Evolutionary conservation across 2,329 filamentous ascomycete species (phyloP).

Genomic region (Trichoderma aggressivum): DNA sequence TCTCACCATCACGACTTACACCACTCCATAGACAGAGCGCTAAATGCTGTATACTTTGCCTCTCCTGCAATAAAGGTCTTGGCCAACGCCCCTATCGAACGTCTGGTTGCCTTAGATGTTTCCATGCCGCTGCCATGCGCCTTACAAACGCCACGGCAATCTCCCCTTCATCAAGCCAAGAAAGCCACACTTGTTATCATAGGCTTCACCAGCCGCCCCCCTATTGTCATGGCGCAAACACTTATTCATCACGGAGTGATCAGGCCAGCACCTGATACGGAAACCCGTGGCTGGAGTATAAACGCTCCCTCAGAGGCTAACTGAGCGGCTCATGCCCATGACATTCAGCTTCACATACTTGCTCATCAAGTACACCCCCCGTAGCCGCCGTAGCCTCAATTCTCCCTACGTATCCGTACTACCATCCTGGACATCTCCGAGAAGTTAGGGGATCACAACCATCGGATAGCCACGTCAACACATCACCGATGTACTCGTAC

Average conservation of each 20-base stretch:
- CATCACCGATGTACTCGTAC: background rate
- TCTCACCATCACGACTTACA: background rate
- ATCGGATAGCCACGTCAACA: background rate
- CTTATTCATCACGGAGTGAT: background rate
- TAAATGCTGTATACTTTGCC: background rate
- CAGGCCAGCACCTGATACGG: background rate
- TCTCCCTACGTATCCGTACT: background rate
- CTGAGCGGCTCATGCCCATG: background rate
- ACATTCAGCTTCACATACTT: background rate
- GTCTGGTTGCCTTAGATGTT: background rate
- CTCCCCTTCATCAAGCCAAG: background rate
- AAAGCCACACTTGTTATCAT: conserved; percentile 1
- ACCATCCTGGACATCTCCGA: background rate
- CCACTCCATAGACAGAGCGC: background rate
- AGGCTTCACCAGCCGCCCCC: conserved; percentile 1
- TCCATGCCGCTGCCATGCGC: conserved; percentile 11
- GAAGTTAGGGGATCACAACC: background rate
- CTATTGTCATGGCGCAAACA: background rate
- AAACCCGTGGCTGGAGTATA: background rate
- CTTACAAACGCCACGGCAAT: background rate
- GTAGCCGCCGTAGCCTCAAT: background rate
- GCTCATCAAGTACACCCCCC: background rate
- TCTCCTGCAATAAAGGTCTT: background rate
- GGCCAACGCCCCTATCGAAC: background rate
- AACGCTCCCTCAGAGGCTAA: background rate